Evolutionary conservation across 768 basidiomycete genomes (phyloP), one percentile per base, ranked within the genome.

Genomic region (Pleurotus pulmonarius): DNA sequence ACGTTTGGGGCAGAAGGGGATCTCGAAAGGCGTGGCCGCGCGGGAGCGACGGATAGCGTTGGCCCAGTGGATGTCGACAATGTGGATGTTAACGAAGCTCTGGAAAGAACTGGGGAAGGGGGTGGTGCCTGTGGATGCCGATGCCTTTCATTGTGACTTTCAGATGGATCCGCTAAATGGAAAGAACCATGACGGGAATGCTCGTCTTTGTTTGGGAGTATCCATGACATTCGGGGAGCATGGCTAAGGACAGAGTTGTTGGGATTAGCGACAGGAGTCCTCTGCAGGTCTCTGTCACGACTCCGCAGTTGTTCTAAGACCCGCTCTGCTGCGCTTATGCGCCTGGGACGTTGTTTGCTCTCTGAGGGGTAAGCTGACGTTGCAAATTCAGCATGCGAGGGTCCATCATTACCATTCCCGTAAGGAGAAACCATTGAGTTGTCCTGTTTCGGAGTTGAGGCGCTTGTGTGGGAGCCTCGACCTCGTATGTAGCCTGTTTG

Each of bases 301-400:
- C 69, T 80, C 12, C 83, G 77, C 20, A 88, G 72, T 58, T 87
- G 83, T 61, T 87, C 87, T 11, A 90, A 72, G 0, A 86, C 81
- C 49, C 79, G 82, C 65, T 90, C 87, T 0, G 88, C 87, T 9
- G 82, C 85, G 58, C 87, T 89, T 3, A 81, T 71, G 55, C 83
- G 70, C 56, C 85, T 78, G 7, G 77, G 72, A 68, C 48, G 73
- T 67, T 13, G 71, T 69, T 16, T 72, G 68, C 15, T 70, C 67
- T n/a, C 64, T 57, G n/a, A 46, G 41, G 15, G 24, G 58, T 16
- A 60, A 5, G 63, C 59, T 18, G 65, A 59, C 11, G 60, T 48
- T 24, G 65, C 40, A 37, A 63, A 46, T 8, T 34, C 29, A 34
- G 29, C 29, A 11, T 34, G 11, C 29, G 29, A 34, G 9, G 29